phyloP scores from a whole-genome alignment of 208 protist species.

The Acanthamoeba quina region DNA sequence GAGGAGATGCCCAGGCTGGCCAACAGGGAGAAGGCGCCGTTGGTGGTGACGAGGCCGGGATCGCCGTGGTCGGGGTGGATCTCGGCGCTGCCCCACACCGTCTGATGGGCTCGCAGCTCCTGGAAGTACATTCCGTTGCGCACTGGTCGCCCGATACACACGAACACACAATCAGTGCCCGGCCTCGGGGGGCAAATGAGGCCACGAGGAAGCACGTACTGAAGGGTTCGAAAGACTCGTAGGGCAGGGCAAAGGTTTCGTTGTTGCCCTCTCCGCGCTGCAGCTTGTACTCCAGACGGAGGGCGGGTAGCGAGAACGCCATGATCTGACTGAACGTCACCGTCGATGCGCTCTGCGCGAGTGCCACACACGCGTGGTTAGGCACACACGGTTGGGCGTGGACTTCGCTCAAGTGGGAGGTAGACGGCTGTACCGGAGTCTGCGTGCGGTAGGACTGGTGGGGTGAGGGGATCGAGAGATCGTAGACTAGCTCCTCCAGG shows the following conservation, averaged over 20 bases:
- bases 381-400: too few species aligned
- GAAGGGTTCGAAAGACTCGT: conserved; percentile 31
- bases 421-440: neutral
- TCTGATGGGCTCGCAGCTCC: conserved; percentile 67
- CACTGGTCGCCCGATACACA: neutral
- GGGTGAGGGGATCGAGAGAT: conserved; percentile 9
- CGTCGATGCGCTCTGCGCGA: too few species aligned
- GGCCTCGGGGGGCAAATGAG: too few species aligned
- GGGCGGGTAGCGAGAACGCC: neutral
- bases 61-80: conserved; percentile 63
- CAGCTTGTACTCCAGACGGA: neutral
- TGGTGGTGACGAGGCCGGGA: conserved; percentile 16
- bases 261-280: conserved; percentile 8
- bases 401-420: neutral
- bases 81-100: conserved; percentile 72
- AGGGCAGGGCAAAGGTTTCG: conserved; percentile 34
- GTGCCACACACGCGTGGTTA: too few species aligned
- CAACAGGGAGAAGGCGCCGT: conserved; percentile 34
- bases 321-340: neutral
- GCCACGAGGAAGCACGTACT: neutral
- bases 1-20: conserved; percentile 73
- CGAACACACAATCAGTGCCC: too few species aligned
- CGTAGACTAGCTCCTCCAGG: conserved; percentile 37
- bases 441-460: conserved; percentile 46
- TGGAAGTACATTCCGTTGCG: conserved; percentile 75